Evolutionary conservation across 2,329 filamentous ascomycete species (phyloP).

Genomic region (Stromatinia cepivora): DNA sequence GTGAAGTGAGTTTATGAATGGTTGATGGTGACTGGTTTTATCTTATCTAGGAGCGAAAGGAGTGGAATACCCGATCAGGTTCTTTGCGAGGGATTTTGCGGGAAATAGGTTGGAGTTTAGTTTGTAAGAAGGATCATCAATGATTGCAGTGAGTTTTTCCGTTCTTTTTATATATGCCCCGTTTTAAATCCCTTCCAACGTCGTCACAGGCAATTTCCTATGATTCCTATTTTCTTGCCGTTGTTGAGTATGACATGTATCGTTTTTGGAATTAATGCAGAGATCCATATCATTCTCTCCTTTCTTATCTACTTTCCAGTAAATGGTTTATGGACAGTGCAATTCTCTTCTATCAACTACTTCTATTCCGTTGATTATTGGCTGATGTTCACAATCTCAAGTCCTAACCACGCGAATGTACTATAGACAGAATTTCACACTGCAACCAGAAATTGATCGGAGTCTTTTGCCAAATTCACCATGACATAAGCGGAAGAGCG

Average conservation of each 20-base stretch:
- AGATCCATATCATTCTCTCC: too few relatives aligned
- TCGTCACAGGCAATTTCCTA: not conserved
- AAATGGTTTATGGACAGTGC: not conserved
- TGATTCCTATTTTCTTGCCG: not conserved
- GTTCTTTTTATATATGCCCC: not conserved
- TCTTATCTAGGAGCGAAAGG: conserved; percentile 48
- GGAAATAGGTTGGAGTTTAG: conserved; percentile 57
- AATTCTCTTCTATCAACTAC: not conserved
- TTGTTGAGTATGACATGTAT: not conserved
- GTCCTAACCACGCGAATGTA: not conserved
- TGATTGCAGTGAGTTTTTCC: not conserved
- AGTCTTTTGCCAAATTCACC: not conserved
- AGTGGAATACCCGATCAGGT: conserved; percentile 59
- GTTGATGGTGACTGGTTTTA: not conserved
- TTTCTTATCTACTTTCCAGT: not conserved
- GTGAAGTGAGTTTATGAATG: not conserved
- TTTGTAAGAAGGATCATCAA: conserved; percentile 42
- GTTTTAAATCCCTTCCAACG: not conserved
- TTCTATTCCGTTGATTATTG: not conserved
- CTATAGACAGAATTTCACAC: too few relatives aligned
- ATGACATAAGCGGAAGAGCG: not conserved
- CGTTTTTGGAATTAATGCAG: too few relatives aligned
- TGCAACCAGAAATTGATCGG: not conserved
- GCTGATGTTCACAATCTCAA: not conserved
- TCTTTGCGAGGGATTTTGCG: conserved; percentile 61